Base-by-base conservation (phyloP, 352 stramenopile species). In the Pythium myriotylum region DNA sequence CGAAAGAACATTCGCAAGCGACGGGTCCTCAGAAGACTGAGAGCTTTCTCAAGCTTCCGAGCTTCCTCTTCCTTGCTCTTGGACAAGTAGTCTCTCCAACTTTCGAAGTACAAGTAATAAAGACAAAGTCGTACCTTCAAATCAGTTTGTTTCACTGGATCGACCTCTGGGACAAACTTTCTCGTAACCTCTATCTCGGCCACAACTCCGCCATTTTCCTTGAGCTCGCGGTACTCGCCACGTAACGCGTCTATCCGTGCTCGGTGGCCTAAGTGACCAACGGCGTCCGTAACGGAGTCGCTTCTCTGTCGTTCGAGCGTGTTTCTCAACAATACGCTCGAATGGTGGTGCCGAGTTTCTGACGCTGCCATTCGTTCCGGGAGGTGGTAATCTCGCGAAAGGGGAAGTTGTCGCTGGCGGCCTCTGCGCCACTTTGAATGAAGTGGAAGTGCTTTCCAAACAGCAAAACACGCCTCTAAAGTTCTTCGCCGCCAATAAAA, bases 401-500 rank as follows among this genome's bases (percentile, higher is more conserved):
- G 40, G 20, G 14, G 19, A 20, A 59, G 40, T 29, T 69, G 37
- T 22, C 27, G 17, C 12, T 43, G 37, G 2, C 59, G 39, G 13
- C 41, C 8, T n/a, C 22, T 23, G 32, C 12, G 2, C 23, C 24
- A 9, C 32, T 42, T 9, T n/a, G 46, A 37, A 10, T 19, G 0
- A 50, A 3, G 19, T 62, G 14, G 26, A 59, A 58, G 3, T 51
- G 29, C 48, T 40, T 54, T 59, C 63, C 63, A 70, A 7, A 51
- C 63, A 2, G 26, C 24, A 4, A 70, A 32, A 23, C 62, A 62
- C 42, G 49, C 62, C 56, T 65, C 55, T 2, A 70, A 43, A 5
- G 63, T 54, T 22, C 48, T 56, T 0, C 63, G 55, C 2, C 32
- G 55, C 63, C 63, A 70, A 26, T 62, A 70, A 19, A 70, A 70